Conservation (phyloP, 2,329 filamentous ascomycete species). For the Sclerotinia glacialis region DNA sequence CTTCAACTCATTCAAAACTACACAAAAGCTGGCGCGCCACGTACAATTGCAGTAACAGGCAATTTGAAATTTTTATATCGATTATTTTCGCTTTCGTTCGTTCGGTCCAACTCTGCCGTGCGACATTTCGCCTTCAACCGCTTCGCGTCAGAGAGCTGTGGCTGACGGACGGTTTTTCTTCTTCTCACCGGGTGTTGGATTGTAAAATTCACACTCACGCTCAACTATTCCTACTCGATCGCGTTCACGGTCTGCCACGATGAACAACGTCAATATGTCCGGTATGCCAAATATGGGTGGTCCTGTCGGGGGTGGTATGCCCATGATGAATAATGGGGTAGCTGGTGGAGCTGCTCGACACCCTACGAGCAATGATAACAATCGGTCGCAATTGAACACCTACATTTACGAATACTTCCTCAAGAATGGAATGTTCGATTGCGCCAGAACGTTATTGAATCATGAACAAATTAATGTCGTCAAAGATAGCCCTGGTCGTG, state of each 20-base stretch:
- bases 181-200: conserved; percentile 24
- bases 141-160: conserved; percentile 36
- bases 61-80: background rate
- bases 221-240: conserved; percentile 28
- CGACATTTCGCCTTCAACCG: conserved; percentile 31
- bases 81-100: conserved; percentile 8
- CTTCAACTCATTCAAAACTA: conserved; percentile 8
- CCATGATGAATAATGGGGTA: conserved; percentile 58
- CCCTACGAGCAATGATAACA: conserved; percentile 39
- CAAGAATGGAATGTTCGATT: conserved; percentile 78
- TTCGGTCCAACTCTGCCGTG: conserved; percentile 13
- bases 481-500: conserved; percentile 68
- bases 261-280: conserved; percentile 53
- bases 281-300: conserved; percentile 65
- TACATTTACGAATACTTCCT: conserved; percentile 93
- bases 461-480: conserved; percentile 64
- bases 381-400: conserved; percentile 67
- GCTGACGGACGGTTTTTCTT: conserved; percentile 30
- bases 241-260: conserved; percentile 34
- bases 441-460: conserved; percentile 70
- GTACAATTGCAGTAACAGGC: background rate
- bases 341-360: conserved; percentile 34
- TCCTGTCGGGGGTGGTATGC: conserved; percentile 60
- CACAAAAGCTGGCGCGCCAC: conserved; percentile 14
- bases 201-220: conserved; percentile 25